Conservation (phyloP, 345 rosid genomes). For the Excoecaria agallocha region DNA sequence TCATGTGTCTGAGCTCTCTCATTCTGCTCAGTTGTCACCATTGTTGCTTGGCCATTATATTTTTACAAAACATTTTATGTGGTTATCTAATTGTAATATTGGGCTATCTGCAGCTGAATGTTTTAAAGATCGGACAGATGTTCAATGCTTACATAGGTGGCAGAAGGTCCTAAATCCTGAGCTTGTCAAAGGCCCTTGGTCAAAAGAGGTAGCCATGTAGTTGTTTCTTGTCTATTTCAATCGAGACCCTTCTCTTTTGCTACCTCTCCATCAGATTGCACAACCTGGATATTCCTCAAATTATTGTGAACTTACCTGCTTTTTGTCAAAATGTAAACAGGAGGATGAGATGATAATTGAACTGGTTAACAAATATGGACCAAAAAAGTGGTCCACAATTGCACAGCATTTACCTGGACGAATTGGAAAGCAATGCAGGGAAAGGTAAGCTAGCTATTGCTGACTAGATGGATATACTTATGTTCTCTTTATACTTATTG, state of each 20-base stretch:
- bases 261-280: background rate
- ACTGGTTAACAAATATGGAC: conserved; percentile 78
- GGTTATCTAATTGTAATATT: conserved; percentile 31
- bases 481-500: background rate
- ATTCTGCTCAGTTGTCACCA: background rate
- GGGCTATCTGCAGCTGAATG: conserved; percentile 73
- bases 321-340: conserved; percentile 38
- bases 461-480: conserved; percentile 1
- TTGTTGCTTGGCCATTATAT: background rate
- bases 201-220: conserved; percentile 71
- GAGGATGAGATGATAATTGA: conserved; percentile 87
- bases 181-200: conserved; percentile 99
- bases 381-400: conserved; percentile 98
- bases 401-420: conserved; percentile 96
- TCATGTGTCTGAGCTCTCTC: background rate
- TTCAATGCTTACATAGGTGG: conserved; percentile 99
- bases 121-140: conserved; percentile 99
- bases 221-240: conserved; percentile 13
- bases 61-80: background rate
- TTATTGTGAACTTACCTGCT: background rate
- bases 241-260: background rate
- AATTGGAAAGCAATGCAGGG: conserved; percentile 97
- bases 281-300: background rate
- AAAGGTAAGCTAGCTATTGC: conserved; percentile 52
- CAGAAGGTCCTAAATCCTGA: conserved; percentile 99